A percentile compares a stretch with the other conserved stretches of the same genome.
phyloP scores from a whole-genome alignment of 2,329 filamentous ascomycete species.

The Cercospora beticola region DNA sequence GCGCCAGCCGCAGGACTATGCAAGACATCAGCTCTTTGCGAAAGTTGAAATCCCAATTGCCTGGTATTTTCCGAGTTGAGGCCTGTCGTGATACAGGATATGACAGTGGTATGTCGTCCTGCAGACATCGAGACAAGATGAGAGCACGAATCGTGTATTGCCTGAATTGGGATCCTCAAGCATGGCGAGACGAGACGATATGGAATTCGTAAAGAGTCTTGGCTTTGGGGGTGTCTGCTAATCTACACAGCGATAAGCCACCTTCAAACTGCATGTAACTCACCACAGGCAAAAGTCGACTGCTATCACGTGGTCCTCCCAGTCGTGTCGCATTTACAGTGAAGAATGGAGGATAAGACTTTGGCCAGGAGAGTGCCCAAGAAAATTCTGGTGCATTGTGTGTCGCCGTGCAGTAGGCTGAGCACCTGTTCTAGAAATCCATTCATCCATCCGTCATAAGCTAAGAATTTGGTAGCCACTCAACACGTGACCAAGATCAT shows the following conservation, averaged over 20 bases:
- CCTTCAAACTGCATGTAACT: neutral
- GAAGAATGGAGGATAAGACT: neutral
- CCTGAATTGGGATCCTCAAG: constrained; percentile 7
- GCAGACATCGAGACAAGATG: constrained; percentile 1
- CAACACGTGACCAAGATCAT: neutral
- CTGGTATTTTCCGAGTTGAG: neutral
- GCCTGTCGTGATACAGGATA: neutral
- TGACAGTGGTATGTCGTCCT: constrained; percentile 7
- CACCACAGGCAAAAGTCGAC: neutral
- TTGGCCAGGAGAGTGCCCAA: neutral
- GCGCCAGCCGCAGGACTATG: neutral
- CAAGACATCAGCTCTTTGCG: neutral
- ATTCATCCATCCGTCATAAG: neutral
- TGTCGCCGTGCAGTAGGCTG: neutral
- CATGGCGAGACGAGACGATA: neutral
- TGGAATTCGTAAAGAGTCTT: neutral
- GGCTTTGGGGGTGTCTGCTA: neutral
- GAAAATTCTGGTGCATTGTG: neutral
- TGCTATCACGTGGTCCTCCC: neutral
- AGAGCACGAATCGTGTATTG: constrained; percentile 8
- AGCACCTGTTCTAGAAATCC: neutral
- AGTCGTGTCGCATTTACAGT: neutral
- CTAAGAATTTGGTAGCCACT: neutral
- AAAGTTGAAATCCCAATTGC: neutral
- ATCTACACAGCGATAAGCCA: neutral